Evolutionary conservation across 805 yeast genomes (phyloP), one percentile per base, ranked within the genome.

Genomic region (Metschnikowia noctiluminum): DNA sequence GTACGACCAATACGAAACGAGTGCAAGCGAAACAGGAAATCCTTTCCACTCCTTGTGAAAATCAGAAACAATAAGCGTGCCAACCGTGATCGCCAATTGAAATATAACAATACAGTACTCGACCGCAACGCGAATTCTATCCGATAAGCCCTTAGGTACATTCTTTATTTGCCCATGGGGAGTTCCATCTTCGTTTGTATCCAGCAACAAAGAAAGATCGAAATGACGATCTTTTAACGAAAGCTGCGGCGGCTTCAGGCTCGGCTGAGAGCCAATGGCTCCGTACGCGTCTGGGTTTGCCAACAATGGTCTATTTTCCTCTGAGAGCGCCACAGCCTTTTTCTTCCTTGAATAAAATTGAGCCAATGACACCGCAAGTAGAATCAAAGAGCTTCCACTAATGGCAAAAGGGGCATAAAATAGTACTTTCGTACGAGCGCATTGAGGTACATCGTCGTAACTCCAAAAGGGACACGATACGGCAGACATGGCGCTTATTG

Each of bases 181-280:
- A 10, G 77, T 74, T 6, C 89, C 90, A 62, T 83, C 84, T 9
- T 75, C 73, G 50, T 78, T 77, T 2, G 77, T 66, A 14, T 82
- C 78, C 12, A 76, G 69, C 35, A 86, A 62, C 16, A 77, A 74
- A 15, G 78, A 71, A 31, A 86, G 73, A 55, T 87, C 87, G 55
- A 86, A 87, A 62, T 86, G 94, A 40, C 77, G 78, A 31, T 79
- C 79, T 38, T 81, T 76, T 36, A 80, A 64, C 49, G 59, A 60
- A 14, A 50, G 54, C 27, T 46, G 49, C 6, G 64, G 61, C 26
- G 51, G 28, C 7, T 42, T 35, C 43, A 43, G 35, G 13, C 39
- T 36, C 7, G 47, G 44, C 32, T 48, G 46, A 27, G 51, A 32
- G 35, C 51, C 51, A 26, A 62, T 55, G 27, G 74, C 53, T 31